Percentiles rank a stretch among this genome's conserved stretches.
These are phyloP conservation scores for Oenanthe javanica DNA, from an alignment of 140 eudicot genomes.

Conservation along the genomic window DNA sequence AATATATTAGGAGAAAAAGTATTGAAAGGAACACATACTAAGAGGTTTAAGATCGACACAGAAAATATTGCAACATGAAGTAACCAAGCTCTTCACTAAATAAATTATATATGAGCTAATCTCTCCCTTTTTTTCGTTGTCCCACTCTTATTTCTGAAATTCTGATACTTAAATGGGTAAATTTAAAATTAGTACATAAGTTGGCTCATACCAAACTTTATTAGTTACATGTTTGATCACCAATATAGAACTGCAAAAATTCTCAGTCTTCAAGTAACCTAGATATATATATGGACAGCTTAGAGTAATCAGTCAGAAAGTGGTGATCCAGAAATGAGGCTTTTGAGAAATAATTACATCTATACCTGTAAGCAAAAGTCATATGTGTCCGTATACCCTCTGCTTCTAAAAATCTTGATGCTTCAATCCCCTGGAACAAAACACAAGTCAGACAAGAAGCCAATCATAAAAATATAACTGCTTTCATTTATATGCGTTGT, in stretches of 20 bases:
- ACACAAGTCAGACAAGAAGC: not conserved
- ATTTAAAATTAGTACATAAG: not conserved
- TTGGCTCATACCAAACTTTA: not conserved
- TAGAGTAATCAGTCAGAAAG: not conserved
- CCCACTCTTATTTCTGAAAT: not conserved
- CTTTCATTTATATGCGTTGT: not conserved
- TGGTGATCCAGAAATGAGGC: not conserved
- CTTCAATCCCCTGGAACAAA: constrained; percentile 77
- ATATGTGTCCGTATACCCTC: constrained; percentile 95
- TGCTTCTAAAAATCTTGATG: constrained; percentile 83
- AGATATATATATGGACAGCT: not conserved
- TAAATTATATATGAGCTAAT: not conserved
- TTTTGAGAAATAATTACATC: not conserved
- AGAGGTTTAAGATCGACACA: no score
- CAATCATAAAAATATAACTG: not conserved
- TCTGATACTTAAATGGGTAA: not conserved
- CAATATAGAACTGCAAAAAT: not conserved
- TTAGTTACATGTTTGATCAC: not conserved
- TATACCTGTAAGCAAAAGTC: constrained; percentile 87
- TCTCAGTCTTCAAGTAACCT: not conserved
- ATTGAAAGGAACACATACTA: no score
- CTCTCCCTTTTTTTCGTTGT: not conserved
- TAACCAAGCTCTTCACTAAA: not conserved
- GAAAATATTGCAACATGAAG: not conserved
- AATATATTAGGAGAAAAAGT: no score